phyloP scores from a whole-genome alignment of 2,329 filamentous ascomycete genomes.

The Hortaea werneckii region DNA sequence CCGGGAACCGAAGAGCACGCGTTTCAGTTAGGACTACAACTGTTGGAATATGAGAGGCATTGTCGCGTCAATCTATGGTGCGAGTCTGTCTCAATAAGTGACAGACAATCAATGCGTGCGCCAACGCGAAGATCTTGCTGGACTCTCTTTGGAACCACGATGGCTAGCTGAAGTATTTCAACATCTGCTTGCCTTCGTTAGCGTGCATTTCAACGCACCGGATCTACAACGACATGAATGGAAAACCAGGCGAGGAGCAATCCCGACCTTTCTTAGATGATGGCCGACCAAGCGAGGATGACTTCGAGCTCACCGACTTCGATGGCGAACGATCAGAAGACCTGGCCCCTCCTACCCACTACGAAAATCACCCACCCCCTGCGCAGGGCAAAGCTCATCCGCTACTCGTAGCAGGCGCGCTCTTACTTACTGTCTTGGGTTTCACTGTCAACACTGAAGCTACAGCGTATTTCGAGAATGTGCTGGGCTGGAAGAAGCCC shows the following conservation, averaged over 20 bases:
- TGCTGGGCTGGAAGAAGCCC: conserved; percentile 24
- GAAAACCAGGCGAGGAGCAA: conserved; percentile 2
- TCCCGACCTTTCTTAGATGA: conserved; percentile 4
- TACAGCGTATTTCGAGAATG: conserved; percentile 23
- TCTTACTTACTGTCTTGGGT: conserved; percentile 19
- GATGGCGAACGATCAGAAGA: neutral
- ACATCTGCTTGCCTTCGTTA: too few relatives aligned
- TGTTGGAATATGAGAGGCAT: too few relatives aligned
- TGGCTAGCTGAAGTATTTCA: too few relatives aligned
- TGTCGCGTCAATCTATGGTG: too few relatives aligned
- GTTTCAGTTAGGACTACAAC: too few relatives aligned
- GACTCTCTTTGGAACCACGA: too few relatives aligned
- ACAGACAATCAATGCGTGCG: too few relatives aligned
- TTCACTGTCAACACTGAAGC: conserved; percentile 25
- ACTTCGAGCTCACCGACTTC: conserved; percentile 3
- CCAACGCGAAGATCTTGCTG: too few relatives aligned
- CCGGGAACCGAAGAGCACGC: too few relatives aligned
- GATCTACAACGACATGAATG: too few relatives aligned
- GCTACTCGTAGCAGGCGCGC: conserved; percentile 13
- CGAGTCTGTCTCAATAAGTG: too few relatives aligned
- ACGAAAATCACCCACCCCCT: neutral
- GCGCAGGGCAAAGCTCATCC: conserved; percentile 3
- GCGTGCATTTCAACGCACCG: too few relatives aligned
- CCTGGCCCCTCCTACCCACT: conserved; percentile 2
- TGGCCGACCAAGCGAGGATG: conserved; percentile 1